Percentiles rank a stretch among this genome's conserved stretches.
These are phyloP conservation scores for Artomyces pyxidatus DNA, from an alignment of 768 basidiomycete species.

Conservation along the genomic window DNA sequence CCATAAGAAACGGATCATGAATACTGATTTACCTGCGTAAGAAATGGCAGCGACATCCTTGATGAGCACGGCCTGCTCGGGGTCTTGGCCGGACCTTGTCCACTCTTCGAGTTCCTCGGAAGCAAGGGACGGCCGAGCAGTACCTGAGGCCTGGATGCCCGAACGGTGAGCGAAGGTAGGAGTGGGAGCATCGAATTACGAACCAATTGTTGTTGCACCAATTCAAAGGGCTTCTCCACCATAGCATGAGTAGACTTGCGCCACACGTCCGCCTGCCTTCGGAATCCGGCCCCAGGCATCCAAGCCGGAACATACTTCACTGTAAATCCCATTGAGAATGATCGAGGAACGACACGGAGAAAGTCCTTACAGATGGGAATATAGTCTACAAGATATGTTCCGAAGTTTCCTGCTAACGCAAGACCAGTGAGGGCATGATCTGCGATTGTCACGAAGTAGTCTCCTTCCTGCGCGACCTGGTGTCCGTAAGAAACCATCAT, in stretches of 20 bases:
- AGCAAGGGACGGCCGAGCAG: not conserved
- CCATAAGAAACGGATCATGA: not conserved
- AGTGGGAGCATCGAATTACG: not conserved
- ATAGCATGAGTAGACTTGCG: constrained; percentile 22
- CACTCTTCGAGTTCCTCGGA: not conserved
- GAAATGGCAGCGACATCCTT: constrained; percentile 26
- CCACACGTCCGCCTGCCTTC: constrained; percentile 38
- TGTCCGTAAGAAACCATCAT: constrained; percentile 36
- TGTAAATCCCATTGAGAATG: not conserved
- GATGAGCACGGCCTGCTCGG: constrained; percentile 33
- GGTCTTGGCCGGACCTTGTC: constrained; percentile 11
- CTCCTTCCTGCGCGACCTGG: constrained; percentile 28
- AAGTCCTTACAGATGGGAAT: constrained; percentile 22
- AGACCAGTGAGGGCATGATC: constrained; percentile 30
- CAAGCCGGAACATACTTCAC: constrained; percentile 43
- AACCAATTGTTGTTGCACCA: constrained; percentile 41
- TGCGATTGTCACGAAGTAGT: constrained; percentile 33
- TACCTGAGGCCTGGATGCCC: not conserved
- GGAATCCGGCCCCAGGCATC: constrained; percentile 42
- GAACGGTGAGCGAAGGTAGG: not conserved
- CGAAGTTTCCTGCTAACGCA: constrained; percentile 17
- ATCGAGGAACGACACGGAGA: not conserved
- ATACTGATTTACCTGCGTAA: constrained; percentile 32
- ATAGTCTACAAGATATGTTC: constrained; percentile 35
- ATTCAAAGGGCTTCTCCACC: constrained; percentile 29